phyloP scores from a whole-genome alignment of 257 asterid genomes.

The Paraleonurus japonicus region DNA sequence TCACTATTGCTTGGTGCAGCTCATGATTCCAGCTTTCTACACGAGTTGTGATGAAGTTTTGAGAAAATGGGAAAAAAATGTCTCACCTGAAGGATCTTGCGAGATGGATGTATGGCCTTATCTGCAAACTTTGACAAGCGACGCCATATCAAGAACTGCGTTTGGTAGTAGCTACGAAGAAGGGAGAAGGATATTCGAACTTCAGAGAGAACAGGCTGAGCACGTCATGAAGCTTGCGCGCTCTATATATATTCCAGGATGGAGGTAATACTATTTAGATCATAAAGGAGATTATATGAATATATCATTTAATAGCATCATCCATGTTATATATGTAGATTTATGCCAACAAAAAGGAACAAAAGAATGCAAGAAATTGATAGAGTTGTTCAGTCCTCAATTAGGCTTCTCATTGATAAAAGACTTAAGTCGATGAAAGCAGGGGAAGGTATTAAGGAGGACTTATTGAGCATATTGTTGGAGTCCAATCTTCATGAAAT shows the following conservation, averaged over 20 bases:
- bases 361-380: slow-evolving; percentile 38
- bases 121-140: slow-evolving; percentile 41
- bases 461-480: slow-evolving; percentile 33
- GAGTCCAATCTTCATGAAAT: slow-evolving; percentile 37
- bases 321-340: slow-evolving; percentile 23
- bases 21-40: slow-evolving; percentile 50
- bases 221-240: slow-evolving; percentile 11
- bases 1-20: slow-evolving; percentile 28
- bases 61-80: slow-evolving; percentile 43
- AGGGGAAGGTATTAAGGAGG: slow-evolving; percentile 29
- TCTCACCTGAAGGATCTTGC: slow-evolving; percentile 23
- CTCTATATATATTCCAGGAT: slow-evolving; percentile 45
- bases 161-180: slow-evolving; percentile 62
- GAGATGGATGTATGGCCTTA: slow-evolving; percentile 60
- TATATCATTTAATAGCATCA: no score
- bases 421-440: slow-evolving; percentile 32
- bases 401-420: slow-evolving; percentile 29
- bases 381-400: slow-evolving; percentile 21
- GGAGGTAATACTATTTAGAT: no score
- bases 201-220: slow-evolving; percentile 42
- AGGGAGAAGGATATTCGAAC: slow-evolving; percentile 53
- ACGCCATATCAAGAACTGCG: slow-evolving; percentile 57
- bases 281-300: no score
- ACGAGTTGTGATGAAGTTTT: slow-evolving; percentile 42
- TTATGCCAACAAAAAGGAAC: slow-evolving; percentile 40